Conservation (phyloP, 2,329 filamentous ascomycete genomes). For the Bretziella fagacearum region DNA sequence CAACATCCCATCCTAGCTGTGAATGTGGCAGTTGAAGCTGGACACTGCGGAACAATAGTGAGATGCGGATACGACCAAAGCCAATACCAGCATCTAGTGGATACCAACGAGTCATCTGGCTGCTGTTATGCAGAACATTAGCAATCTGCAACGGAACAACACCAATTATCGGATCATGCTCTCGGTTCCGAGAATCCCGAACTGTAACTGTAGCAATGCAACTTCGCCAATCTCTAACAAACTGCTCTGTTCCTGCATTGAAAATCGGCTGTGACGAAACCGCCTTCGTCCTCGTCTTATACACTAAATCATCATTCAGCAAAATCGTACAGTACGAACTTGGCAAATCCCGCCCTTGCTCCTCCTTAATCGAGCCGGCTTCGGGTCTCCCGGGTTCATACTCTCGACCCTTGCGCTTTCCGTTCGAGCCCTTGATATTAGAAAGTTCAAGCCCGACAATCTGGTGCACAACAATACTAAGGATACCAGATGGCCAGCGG, state of each 20-base stretch:
- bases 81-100: slow-evolving; percentile 90
- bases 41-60: slow-evolving; percentile 74
- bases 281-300: slow-evolving; percentile 88
- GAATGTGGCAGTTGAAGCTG: slow-evolving; percentile 71
- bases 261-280: slow-evolving; percentile 92
- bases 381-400: slow-evolving; percentile 72
- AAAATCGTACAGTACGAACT: slow-evolving; percentile 90
- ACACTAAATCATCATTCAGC: slow-evolving; percentile 74
- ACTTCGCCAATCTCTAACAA: slow-evolving; percentile 84
- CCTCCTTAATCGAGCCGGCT: slow-evolving; percentile 73
- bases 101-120: slow-evolving; percentile 81
- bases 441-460: slow-evolving; percentile 90
- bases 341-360: slow-evolving; percentile 61
- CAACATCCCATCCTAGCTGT: slow-evolving; percentile 86
- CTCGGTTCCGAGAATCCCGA: slow-evolving; percentile 70
- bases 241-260: slow-evolving; percentile 87
- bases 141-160: slow-evolving; percentile 78
- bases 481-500: slow-evolving; percentile 84
- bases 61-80: slow-evolving; percentile 78
- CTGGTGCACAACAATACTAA: slow-evolving; percentile 77
- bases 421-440: slow-evolving; percentile 63
- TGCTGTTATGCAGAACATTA: slow-evolving; percentile 73
- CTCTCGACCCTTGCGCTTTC: slow-evolving; percentile 62
- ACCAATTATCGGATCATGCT: slow-evolving; percentile 89
- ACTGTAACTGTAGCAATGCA: slow-evolving; percentile 74